Base-by-base conservation (phyloP, 441 rosid genomes). In the Kokia cookei region DNA sequence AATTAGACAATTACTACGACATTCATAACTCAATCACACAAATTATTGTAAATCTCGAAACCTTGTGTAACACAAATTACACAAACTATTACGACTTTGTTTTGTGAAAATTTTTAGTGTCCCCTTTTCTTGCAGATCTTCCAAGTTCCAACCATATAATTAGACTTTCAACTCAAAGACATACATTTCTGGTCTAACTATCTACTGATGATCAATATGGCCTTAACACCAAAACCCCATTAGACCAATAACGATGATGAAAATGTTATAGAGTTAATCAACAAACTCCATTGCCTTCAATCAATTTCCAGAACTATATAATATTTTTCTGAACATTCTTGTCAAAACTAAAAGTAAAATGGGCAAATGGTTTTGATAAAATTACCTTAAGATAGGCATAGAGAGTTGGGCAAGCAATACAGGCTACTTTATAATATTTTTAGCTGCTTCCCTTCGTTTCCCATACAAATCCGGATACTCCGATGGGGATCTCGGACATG, bases 321-420 rank as follows among this genome's bases (percentile, higher is more conserved):
- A 6, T 11, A 11, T 65, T 3, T 15, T 32, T n/a, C 42, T 14
- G 53, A 15, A 26, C 43, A 10, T 17, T 64, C 62, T 37, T 29
- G 5, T 26, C 53, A 71, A 24, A 47, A 55, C 13, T 19, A 3
- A 0, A 11, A 2, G 17, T n/a, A n/a, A 14, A 24, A 5, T 3
- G 12, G 4, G 12, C 12, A 22, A 22, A 68, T 32, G 9, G 5
- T 40, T 7, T 1, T 1, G 24, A 53, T 12, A 59, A 5, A n/a
- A 12, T 15, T 53, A 71, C 98, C 94, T 92, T 91, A 73, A 92
- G 85, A 78, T 90, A 92, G 27, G 91, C 92, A 54, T 86, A 92
- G 65, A 94, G 96, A 43, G 97, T 94, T 64, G 97, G 97, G 80
- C 97, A 94, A 60, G 97, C 95, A 32, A 91, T 82, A 78, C 97